phyloP scores from a whole-genome alignment of 2,329 filamentous ascomycete genomes.

The Claviceps sp. region DNA sequence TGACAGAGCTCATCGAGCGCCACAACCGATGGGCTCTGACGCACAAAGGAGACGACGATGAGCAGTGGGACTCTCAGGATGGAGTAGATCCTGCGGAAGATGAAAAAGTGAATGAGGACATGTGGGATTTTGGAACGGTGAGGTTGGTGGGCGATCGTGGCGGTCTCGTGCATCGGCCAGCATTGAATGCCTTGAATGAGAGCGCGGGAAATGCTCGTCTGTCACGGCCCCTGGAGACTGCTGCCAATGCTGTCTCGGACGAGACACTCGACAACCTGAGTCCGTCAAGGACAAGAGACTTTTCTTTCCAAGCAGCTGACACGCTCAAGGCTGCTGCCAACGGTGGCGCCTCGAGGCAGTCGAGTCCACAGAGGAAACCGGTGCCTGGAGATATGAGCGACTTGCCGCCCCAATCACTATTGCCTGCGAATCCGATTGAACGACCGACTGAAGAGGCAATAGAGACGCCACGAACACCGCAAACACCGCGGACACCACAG shows the following conservation, averaged over 20 bases:
- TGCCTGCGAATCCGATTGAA: slow-evolving; percentile 34
- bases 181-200: slow-evolving; percentile 62
- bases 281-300: slow-evolving; percentile 38
- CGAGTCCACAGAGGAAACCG: slow-evolving; percentile 47
- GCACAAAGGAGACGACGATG: slow-evolving; percentile 59
- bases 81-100: slow-evolving; percentile 40
- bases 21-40: slow-evolving; percentile 77
- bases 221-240: slow-evolving; percentile 32
- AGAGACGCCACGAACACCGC: slow-evolving; percentile 39
- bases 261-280: slow-evolving; percentile 37
- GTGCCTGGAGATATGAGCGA: slow-evolving; percentile 23
- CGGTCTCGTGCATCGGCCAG: slow-evolving; percentile 39
- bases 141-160: slow-evolving; percentile 60
- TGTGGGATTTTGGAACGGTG: slow-evolving; percentile 98
- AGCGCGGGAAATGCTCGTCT: slow-evolving; percentile 66
- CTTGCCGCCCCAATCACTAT: slow-evolving; percentile 47
- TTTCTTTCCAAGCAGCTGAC: slow-evolving; percentile 31
- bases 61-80: slow-evolving; percentile 42
- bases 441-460: slow-evolving; percentile 17
- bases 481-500: slow-evolving; percentile 16
- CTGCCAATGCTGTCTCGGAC: slow-evolving; percentile 31
- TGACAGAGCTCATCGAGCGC: slow-evolving; percentile 90
- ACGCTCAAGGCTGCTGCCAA: slow-evolving; percentile 39
- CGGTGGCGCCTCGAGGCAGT: slow-evolving; percentile 37
- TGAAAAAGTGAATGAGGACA: slow-evolving; percentile 56